phyloP scores from a whole-genome alignment of 129 eudicot species.

The Lactuca saligna region DNA sequence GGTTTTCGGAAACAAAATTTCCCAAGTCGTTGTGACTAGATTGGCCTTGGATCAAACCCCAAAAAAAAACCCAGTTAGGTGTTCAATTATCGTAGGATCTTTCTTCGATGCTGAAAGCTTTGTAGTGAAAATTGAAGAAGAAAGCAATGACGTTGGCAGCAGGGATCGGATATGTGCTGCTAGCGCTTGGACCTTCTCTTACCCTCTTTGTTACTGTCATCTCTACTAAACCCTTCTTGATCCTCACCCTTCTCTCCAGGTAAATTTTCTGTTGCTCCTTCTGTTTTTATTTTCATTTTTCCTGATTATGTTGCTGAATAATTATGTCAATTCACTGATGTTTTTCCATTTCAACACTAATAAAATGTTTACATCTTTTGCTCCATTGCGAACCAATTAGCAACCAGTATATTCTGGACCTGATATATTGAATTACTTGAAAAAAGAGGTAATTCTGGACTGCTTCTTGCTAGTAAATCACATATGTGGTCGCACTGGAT shows the following conservation, averaged over 20 bases:
- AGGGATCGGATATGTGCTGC: conserved; percentile 81
- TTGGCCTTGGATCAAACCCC: conserved; percentile 22
- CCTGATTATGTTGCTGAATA: background rate
- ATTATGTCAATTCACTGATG: background rate
- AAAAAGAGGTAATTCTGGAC: too few relatives aligned
- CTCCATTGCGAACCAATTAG: background rate
- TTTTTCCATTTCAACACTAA: background rate
- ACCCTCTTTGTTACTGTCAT: conserved; percentile 77
- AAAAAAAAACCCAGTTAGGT: conserved; percentile 18
- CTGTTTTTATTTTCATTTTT: background rate
- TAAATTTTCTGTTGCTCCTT: background rate
- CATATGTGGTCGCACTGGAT: background rate
- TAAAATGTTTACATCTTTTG: background rate
- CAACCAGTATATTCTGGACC: conserved; percentile 2
- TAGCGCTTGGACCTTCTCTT: conserved; percentile 87
- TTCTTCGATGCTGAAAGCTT: background rate
- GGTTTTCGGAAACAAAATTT: background rate
- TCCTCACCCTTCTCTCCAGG: conserved; percentile 98
- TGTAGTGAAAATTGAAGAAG: background rate
- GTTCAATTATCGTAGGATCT: background rate
- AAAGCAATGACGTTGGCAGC: conserved; percentile 74
- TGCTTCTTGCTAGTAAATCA: background rate
- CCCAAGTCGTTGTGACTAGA: conserved; percentile 8
- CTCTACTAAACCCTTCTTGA: conserved; percentile 80
- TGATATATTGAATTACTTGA: background rate